These are phyloP conservation scores for Saturnispora diversa DNA, from an alignment of 805 yeast genomes.

Conservation along the genomic window DNA sequence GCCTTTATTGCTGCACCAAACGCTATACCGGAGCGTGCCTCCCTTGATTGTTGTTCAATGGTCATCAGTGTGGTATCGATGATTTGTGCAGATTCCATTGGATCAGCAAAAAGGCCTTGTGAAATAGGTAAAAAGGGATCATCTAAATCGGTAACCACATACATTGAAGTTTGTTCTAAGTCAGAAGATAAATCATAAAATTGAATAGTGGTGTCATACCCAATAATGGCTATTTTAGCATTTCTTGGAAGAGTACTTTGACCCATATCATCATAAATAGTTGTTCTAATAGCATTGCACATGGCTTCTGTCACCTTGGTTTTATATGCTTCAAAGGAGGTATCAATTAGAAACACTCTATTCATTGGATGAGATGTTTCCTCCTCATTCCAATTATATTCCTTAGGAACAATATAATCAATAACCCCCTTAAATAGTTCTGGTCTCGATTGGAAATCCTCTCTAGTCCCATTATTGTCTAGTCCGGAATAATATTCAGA, in stretches of 20 bases:
- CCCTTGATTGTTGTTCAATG: conserved; percentile 42
- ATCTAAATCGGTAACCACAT: conserved; percentile 59
- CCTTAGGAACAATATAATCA: conserved; percentile 71
- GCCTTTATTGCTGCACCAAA: conserved; percentile 73
- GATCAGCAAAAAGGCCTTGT: conserved; percentile 74
- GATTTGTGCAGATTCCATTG: conserved; percentile 51
- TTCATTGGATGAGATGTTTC: conserved; percentile 9
- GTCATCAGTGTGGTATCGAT: conserved; percentile 62
- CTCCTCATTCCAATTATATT: conserved; percentile 45
- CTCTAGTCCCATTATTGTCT: conserved; percentile 52
- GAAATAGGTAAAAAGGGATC: conserved; percentile 79
- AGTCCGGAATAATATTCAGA: conserved; percentile 56
- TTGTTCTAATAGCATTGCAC: conserved; percentile 33
- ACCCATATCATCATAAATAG: conserved; percentile 41
- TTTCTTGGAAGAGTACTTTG: conserved; percentile 31
- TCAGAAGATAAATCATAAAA: conserved; percentile 60
- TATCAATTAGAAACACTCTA: conserved; percentile 52
- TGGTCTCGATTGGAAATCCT: conserved; percentile 57
- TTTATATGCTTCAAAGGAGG: conserved; percentile 65
- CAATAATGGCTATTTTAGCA: conserved; percentile 58
- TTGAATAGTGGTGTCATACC: conserved; percentile 65
- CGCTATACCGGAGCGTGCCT: conserved; percentile 50
- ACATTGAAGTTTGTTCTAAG: conserved; percentile 48
- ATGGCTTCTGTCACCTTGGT: conserved; percentile 32
- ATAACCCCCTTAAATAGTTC: conserved; percentile 79